Conservation (phyloP, 148 eudicot genomes). For the Vaccinium darrowii region DNA sequence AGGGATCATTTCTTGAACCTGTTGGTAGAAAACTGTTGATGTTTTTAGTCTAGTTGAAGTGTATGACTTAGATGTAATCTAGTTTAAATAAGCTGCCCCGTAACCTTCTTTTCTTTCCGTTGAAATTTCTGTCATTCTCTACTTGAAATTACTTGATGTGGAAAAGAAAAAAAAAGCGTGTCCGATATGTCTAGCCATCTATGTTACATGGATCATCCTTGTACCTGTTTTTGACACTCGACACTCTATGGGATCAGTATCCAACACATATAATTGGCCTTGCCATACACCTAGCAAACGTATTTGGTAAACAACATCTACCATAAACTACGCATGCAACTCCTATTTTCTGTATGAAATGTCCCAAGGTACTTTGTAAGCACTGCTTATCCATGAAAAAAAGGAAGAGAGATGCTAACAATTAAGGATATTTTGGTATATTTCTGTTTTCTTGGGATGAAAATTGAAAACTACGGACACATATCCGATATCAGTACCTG, state of each 20-base stretch:
- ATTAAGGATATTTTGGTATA: too few species aligned
- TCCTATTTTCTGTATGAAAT: not conserved
- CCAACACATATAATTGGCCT: not conserved
- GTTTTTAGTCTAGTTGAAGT: slow-evolving; percentile 14
- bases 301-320: not conserved
- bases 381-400: not conserved
- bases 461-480: not conserved
- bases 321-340: not conserved
- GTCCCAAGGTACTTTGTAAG: not conserved
- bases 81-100: slow-evolving; percentile 21
- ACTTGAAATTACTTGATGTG: not conserved
- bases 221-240: not conserved
- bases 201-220: not conserved
- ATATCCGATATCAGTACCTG: not conserved
- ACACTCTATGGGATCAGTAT: not conserved
- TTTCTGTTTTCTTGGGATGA: not conserved
- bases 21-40: slow-evolving; percentile 10
- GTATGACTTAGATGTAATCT: slow-evolving; percentile 25
- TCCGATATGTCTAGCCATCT: not conserved
- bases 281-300: not conserved
- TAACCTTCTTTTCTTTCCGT: slow-evolving; percentile 3
- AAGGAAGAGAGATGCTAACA: not conserved
- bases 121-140: not conserved
- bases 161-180: not conserved
- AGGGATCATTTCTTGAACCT: slow-evolving; percentile 14